These are phyloP conservation scores for Cymbopogon citratus DNA, from an alignment of 176 grass and related monocot species.

Conservation along the genomic window DNA sequence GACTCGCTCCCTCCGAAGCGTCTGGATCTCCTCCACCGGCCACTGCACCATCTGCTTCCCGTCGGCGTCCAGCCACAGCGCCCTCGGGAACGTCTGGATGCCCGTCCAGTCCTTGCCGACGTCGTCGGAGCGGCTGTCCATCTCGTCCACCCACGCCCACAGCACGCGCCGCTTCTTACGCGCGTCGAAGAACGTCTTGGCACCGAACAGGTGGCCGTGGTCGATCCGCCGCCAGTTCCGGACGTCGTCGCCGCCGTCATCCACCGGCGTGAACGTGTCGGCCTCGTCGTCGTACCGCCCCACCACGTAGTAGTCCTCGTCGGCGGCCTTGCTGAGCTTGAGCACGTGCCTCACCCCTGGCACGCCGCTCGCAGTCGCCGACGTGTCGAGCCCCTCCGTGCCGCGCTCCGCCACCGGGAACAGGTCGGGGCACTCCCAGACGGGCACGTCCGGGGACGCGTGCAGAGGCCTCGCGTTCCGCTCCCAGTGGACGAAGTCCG, in stretches of 20 bases:
- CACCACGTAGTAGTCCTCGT: conserved; percentile 57
- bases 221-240: conserved; percentile 50
- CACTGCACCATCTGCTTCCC: conserved; percentile 53
- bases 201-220: conserved; percentile 61
- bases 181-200: conserved; percentile 77
- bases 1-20: conserved; percentile 26
- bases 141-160: conserved; percentile 68
- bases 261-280: conserved; percentile 40
- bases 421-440: conserved; percentile 72
- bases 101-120: conserved; percentile 48
- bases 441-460: neutral
- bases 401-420: conserved; percentile 52
- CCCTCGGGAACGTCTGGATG: conserved; percentile 50
- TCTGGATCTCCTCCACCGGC: conserved; percentile 62
- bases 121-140: conserved; percentile 25
- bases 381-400: conserved; percentile 28
- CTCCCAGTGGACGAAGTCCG: conserved; percentile 49
- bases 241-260: conserved; percentile 13
- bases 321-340: conserved; percentile 39
- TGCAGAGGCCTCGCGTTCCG: conserved; percentile 35
- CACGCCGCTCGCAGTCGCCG: neutral
- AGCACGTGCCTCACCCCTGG: conserved; percentile 47
- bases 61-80: conserved; percentile 47
- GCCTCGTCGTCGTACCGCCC: conserved; percentile 44
- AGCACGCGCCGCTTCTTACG: conserved; percentile 48